phyloP scores from a whole-genome alignment of 2,329 filamentous ascomycete species.

The Phyllachora maydis region DNA sequence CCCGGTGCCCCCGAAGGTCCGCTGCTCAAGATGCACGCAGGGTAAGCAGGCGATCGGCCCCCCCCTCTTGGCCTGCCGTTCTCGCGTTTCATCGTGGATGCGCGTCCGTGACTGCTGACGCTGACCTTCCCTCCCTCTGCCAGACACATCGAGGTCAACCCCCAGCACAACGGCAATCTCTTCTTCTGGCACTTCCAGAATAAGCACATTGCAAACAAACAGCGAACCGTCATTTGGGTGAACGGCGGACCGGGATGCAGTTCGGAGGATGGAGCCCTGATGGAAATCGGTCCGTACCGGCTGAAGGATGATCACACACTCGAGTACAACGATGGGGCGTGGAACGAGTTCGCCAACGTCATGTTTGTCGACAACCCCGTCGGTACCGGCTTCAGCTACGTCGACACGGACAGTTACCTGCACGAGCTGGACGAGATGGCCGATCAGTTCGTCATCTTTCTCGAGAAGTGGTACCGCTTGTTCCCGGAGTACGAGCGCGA shows the following conservation, averaged over 20 bases:
- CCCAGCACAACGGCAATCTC: conserved; percentile 72
- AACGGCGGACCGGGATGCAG: conserved; percentile 95
- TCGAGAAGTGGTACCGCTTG: conserved; percentile 77
- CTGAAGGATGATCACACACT: conserved; percentile 55
- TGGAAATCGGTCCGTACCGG: conserved; percentile 89
- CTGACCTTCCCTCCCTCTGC: conserved; percentile 1
- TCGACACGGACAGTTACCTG: conserved; percentile 72
- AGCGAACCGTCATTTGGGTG: conserved; percentile 86
- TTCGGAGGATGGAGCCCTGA: conserved; percentile 89
- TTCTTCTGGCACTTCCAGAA: conserved; percentile 99
- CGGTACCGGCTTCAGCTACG: conserved; percentile 90
- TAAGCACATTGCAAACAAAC: conserved; percentile 77
- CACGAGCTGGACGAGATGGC: conserved; percentile 80
- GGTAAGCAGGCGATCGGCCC: too few relatives aligned
- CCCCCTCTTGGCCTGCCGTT: conserved; percentile 1
- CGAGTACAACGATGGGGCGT: conserved; percentile 76
- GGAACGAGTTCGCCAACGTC: conserved; percentile 95
- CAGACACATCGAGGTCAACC: conserved; percentile 80
- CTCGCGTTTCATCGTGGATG: conserved; percentile 1
- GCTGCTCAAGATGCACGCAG: conserved; percentile 91
- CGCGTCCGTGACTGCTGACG: conserved; percentile 3
- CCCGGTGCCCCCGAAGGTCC: conserved; percentile 67
- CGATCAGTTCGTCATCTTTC: conserved; percentile 64
- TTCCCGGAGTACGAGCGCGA: conserved; percentile 86
- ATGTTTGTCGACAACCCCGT: conserved; percentile 96